phyloP scores from a whole-genome alignment of 345 rosid species.

The Heritiera littoralis region DNA sequence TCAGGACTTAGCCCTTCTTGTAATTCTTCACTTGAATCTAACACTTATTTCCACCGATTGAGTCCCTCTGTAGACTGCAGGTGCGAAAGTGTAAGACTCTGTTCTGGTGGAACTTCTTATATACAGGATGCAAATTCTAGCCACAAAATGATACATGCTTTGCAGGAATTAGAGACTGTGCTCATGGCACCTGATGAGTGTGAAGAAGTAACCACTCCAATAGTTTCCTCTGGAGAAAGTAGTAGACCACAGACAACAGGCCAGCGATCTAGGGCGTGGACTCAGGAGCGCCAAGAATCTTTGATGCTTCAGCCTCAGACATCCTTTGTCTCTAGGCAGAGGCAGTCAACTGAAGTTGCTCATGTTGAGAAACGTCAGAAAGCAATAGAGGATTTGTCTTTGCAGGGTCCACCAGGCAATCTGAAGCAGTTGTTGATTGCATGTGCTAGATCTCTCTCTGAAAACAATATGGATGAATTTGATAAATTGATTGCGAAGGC shows the following conservation, averaged over 20 bases:
- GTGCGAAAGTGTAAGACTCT: slow-evolving; percentile 21
- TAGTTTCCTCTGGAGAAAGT: slow-evolving; percentile 22
- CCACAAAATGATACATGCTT: slow-evolving; percentile 35
- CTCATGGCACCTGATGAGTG: slow-evolving; percentile 49
- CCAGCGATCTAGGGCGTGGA: slow-evolving; percentile 34
- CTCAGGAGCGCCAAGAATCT: slow-evolving; percentile 32
- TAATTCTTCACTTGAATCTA: slow-evolving; percentile 43
- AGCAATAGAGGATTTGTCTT: slow-evolving; percentile 22
- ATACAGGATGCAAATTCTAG: slow-evolving; percentile 34
- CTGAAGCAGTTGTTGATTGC: slow-evolving; percentile 52
- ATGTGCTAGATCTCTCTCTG: slow-evolving; percentile 54
- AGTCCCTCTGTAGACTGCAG: slow-evolving; percentile 38
- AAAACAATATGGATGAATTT: slow-evolving; percentile 42
- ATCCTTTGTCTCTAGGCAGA: slow-evolving; percentile 29
- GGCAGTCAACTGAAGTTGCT: slow-evolving; percentile 33
- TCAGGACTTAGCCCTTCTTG: slow-evolving; percentile 52
- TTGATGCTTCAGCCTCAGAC: slow-evolving; percentile 34
- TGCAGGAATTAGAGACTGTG: slow-evolving; percentile 49
- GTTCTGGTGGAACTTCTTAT: slow-evolving; percentile 30
- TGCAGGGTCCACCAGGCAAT: slow-evolving; percentile 34
- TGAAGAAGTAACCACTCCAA: slow-evolving; percentile 29
- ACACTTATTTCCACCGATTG: slow-evolving; percentile 28
- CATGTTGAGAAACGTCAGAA: slow-evolving; percentile 39
- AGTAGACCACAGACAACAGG: slow-evolving; percentile 32
- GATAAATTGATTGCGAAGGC: slow-evolving; percentile 48